Conservation (phyloP, 352 stramenopile genomes). For the Globisporangium carolinianum region DNA sequence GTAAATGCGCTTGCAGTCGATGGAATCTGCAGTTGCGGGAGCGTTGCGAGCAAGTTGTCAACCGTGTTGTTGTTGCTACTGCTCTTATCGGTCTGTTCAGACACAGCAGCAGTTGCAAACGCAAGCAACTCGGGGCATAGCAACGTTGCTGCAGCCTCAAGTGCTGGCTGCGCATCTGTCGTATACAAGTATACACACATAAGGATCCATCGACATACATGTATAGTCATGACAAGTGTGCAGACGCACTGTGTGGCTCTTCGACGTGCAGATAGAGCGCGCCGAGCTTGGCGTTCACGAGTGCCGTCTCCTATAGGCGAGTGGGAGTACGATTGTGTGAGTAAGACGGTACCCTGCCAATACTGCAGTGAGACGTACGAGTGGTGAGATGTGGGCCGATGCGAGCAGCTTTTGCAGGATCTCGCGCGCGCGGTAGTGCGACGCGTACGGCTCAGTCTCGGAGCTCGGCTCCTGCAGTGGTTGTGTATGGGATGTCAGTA, state of each 20-base stretch:
- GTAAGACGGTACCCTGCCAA: no score
- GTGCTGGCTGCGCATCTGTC: conserved; percentile 46
- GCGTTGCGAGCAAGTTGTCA: background rate
- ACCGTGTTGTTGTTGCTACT: background rate
- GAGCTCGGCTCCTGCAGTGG: conserved; percentile 29
- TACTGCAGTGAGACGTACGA: conserved; percentile 15
- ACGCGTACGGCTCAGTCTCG: conserved; percentile 38
- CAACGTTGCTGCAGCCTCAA: conserved; percentile 32
- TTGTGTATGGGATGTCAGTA: background rate
- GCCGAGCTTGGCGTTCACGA: conserved; percentile 31
- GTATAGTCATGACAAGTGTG: no score
- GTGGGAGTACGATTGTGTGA: background rate
- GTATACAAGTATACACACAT: no score
- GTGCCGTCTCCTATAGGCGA: conserved; percentile 24
- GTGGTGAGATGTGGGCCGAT: conserved; percentile 14
- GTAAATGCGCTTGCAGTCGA: conserved; percentile 13
- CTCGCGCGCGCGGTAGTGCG: conserved; percentile 47
- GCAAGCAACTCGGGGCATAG: conserved; percentile 33
- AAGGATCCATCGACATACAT: no score
- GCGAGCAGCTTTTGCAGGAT: conserved; percentile 47
- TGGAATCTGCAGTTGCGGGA: no score
- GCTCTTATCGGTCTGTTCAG: conserved; percentile 10
- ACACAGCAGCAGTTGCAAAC: conserved; percentile 16
- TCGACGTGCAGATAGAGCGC: conserved; percentile 47
- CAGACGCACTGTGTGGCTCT: conserved; percentile 47